Conservation (phyloP, 768 basidiomycete species). For the Boletus rufocinnamomeus region DNA sequence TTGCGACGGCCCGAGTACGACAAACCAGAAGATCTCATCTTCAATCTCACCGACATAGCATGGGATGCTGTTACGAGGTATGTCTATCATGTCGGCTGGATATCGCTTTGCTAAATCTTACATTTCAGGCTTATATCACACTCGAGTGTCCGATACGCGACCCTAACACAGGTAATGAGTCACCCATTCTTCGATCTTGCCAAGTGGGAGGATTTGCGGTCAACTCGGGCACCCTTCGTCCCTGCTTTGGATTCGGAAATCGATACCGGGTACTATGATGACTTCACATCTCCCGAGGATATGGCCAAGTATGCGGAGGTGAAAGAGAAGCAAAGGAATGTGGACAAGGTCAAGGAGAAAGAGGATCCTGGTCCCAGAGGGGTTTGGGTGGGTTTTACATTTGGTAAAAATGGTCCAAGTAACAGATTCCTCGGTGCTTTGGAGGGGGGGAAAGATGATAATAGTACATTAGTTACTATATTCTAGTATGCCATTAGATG, state of each 20-base stretch:
- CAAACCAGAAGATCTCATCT: conserved; percentile 92
- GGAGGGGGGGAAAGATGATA: conserved; percentile 45
- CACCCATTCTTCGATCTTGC: conserved; percentile 84
- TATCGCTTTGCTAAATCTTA: conserved; percentile 3
- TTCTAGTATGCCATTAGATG: conserved; percentile 38
- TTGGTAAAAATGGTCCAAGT: conserved; percentile 83
- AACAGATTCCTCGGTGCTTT: conserved; percentile 30
- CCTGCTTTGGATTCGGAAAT: conserved; percentile 92
- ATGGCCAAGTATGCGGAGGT: conserved; percentile 99
- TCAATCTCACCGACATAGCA: conserved; percentile 90
- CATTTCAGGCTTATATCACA: conserved; percentile 78
- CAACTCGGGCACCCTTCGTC: conserved; percentile 83
- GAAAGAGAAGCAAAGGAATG: conserved; percentile 93
- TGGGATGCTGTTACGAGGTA: conserved; percentile 94
- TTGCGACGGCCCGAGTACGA: conserved; percentile 94
- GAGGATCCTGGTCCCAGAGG: conserved; percentile 71
- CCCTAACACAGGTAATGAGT: conserved; percentile 66
- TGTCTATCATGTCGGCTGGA: conserved; percentile 16
- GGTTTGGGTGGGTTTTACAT: conserved; percentile 91
- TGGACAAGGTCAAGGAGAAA: conserved; percentile 89
- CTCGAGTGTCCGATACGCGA: conserved; percentile 75
- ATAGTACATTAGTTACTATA: conserved; percentile 57
- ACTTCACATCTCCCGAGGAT: conserved; percentile 84
- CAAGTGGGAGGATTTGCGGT: conserved; percentile 79
- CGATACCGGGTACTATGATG: conserved; percentile 95